Percentiles rank a stretch among this genome's conserved stretches.
These are phyloP conservation scores for Fusarium sacchari DNA, from an alignment of 2,329 filamentous ascomycete species.

Conservation along the genomic window DNA sequence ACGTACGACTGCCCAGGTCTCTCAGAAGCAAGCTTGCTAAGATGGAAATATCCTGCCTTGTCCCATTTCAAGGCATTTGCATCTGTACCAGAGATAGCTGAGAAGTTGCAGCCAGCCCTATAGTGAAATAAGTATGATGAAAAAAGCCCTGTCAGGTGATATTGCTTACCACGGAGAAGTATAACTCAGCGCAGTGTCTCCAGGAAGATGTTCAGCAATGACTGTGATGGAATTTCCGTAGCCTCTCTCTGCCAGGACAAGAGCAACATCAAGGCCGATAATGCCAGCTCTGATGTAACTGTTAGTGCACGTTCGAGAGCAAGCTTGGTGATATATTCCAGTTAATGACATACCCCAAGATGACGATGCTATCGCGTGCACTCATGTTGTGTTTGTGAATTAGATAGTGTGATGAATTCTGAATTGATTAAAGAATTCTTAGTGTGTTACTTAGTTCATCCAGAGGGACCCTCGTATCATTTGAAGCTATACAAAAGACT, in stretches of 20 bases:
- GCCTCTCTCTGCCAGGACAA: background rate
- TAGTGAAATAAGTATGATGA: fast-evolving
- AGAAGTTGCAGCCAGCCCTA: slow-evolving; percentile 4
- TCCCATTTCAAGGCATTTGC: slow-evolving; percentile 7
- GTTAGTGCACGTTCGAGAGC: background rate
- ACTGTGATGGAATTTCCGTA: background rate
- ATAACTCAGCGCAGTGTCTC: background rate
- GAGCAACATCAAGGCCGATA: background rate
- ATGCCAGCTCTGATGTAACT: background rate
- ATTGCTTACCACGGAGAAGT: background rate
- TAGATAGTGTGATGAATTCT: too few relatives aligned
- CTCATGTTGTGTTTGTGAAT: background rate
- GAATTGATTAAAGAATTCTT: background rate
- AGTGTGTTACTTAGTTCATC: too few relatives aligned
- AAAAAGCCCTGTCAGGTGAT: fast-evolving
- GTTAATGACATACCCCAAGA: background rate
- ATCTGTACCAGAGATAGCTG: slow-evolving; percentile 1
- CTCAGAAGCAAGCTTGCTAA: background rate
- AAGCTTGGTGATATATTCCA: too few relatives aligned
- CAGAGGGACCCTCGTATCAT: background rate
- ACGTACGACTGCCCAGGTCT: background rate
- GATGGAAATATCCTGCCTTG: background rate
- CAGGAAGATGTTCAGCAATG: background rate
- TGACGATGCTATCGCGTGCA: background rate
- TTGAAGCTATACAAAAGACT: background rate